phyloP scores from a whole-genome alignment of 768 basidiomycete genomes.

The Mrakia gelida region DNA sequence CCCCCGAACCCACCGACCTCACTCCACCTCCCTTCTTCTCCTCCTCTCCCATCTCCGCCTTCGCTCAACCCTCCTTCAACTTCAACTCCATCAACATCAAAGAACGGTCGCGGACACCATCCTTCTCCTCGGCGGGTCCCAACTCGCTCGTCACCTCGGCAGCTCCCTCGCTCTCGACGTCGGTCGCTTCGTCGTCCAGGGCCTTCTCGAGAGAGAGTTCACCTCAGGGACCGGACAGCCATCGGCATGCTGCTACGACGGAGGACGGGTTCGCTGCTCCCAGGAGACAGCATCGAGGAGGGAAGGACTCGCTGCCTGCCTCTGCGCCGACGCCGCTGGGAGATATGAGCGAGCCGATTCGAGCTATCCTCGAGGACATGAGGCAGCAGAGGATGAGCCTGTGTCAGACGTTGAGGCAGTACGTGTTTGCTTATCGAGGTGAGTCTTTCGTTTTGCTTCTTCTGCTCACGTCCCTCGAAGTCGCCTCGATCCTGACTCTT shows the following conservation, averaged over 20 bases:
- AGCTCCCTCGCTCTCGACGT: background rate
- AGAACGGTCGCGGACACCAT: background rate
- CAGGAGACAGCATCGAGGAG: conserved; percentile 53
- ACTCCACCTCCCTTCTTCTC: background rate
- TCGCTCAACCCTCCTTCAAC: background rate
- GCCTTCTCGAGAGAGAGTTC: conserved; percentile 31
- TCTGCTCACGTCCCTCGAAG: background rate
- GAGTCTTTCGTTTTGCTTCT: background rate
- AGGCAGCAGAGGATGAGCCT: conserved; percentile 93
- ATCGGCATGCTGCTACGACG: conserved; percentile 23
- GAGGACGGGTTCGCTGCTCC: conserved; percentile 56
- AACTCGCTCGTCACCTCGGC: background rate
- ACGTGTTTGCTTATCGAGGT: conserved; percentile 82
- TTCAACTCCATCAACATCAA: conserved; percentile 18
- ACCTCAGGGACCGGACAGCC: background rate
- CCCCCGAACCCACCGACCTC: background rate
- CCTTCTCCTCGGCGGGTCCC: background rate
- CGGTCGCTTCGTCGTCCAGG: conserved; percentile 6
- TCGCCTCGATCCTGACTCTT: background rate
- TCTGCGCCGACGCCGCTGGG: conserved; percentile 53
- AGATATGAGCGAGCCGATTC: conserved; percentile 69
- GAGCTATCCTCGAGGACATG: conserved; percentile 83
- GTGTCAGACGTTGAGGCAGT: conserved; percentile 90
- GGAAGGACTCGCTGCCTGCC: conserved; percentile 28
- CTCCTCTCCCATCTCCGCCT: background rate